Conservation (phyloP, 2,329 filamentous ascomycete genomes). For the Knufia petricola region DNA sequence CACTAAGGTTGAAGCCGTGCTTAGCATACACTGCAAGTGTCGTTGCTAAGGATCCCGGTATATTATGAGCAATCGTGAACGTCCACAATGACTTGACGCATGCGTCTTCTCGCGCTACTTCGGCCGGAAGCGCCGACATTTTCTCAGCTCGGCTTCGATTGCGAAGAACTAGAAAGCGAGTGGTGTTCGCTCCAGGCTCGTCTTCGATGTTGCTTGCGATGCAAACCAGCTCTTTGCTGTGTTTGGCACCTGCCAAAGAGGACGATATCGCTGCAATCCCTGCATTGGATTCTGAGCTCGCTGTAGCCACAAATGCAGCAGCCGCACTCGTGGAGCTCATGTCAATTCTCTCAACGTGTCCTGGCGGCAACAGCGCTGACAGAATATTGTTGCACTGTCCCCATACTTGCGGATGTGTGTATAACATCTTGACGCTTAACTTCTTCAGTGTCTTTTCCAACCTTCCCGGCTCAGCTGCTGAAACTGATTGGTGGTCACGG, state of each 20-base stretch:
- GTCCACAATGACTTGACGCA: constrained; percentile 62
- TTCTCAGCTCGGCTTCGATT: constrained; percentile 18
- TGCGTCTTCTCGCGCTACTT: constrained; percentile 8
- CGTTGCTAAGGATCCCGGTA: constrained; percentile 73
- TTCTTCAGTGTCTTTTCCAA: not conserved
- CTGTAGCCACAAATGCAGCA: constrained; percentile 60
- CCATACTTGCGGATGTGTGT: constrained; percentile 92
- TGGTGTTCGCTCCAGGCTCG: constrained; percentile 35
- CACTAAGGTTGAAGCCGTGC: constrained; percentile 70
- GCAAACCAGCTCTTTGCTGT: constrained; percentile 53
- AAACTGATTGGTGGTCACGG: not conserved
- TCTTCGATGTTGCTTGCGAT: constrained; percentile 46
- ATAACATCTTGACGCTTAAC: constrained; percentile 59
- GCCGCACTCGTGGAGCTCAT: constrained; percentile 77
- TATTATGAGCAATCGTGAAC: constrained; percentile 70
- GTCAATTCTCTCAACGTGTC: constrained; percentile 59
- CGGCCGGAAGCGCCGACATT: no score
- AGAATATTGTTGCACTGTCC: constrained; percentile 80
- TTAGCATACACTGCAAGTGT: constrained; percentile 69
- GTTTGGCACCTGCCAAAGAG: constrained; percentile 58
- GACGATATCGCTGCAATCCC: constrained; percentile 69
- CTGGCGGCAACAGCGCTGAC: constrained; percentile 25
- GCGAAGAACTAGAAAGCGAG: constrained; percentile 37
- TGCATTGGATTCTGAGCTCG: constrained; percentile 20
- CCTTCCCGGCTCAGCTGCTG: constrained; percentile 33